Conservation (phyloP, 208 protist species). For the Phytomonas sp. region DNA sequence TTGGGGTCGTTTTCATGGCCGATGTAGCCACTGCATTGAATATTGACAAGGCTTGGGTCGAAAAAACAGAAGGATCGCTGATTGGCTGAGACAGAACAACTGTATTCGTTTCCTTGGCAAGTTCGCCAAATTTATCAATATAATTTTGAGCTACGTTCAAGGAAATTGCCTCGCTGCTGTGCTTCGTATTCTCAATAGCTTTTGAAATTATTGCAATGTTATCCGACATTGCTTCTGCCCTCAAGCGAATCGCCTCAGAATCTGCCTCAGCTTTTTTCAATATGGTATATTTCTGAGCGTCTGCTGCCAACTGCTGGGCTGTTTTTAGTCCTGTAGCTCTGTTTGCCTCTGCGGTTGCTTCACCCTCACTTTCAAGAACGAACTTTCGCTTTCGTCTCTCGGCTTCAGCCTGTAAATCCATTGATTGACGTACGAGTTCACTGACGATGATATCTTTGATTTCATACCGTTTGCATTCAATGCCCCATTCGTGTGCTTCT, state of each 20-base stretch:
- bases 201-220: slow-evolving; percentile 53
- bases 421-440: slow-evolving; percentile 88
- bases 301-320: slow-evolving; percentile 80
- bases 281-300: slow-evolving; percentile 79
- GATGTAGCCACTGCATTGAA: slow-evolving; percentile 58
- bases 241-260: slow-evolving; percentile 46
- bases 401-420: slow-evolving; percentile 95
- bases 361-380: slow-evolving; percentile 92
- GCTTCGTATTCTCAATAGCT: slow-evolving; percentile 28
- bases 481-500: slow-evolving; percentile 92
- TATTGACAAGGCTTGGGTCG: slow-evolving; percentile 88
- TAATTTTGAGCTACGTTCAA: slow-evolving; percentile 90
- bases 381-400: slow-evolving; percentile 93
- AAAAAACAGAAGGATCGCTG: slow-evolving; percentile 80
- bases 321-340: slow-evolving; percentile 80
- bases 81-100: slow-evolving; percentile 91
- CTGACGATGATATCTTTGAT: slow-evolving; percentile 94
- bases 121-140: slow-evolving; percentile 84
- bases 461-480: slow-evolving; percentile 94
- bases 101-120: slow-evolving; percentile 91
- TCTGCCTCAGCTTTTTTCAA: slow-evolving; percentile 45
- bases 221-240: slow-evolving; percentile 55
- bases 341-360: slow-evolving; percentile 83
- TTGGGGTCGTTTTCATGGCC: slow-evolving; percentile 15
- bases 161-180: slow-evolving; percentile 60